phyloP scores from a whole-genome alignment of 306 rosid genomes.

The Vachellia pachyceras region DNA sequence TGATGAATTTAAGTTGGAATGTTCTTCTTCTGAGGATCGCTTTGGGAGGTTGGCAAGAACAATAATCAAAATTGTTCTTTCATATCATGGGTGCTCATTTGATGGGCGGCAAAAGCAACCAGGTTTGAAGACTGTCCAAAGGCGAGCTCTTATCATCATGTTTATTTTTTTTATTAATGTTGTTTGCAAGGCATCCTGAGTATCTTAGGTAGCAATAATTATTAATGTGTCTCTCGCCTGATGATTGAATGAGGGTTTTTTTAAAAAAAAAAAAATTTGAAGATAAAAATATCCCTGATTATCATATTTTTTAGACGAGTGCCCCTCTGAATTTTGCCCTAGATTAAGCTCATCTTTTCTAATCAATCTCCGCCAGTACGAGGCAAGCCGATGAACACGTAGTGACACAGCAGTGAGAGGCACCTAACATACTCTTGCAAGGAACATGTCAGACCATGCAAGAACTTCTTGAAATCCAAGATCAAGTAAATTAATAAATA shows the following conservation, averaged over 20 bases:
- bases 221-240: not conserved
- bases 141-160: conserved; percentile 52
- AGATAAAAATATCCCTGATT: too few species aligned
- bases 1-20: conserved; percentile 47
- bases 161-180: conserved; percentile 17
- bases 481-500: too few species aligned
- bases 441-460: too few species aligned
- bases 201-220: conserved; percentile 13
- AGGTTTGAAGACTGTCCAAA: conserved; percentile 79
- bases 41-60: conserved; percentile 88
- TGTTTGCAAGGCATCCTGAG: conserved; percentile 13
- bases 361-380: too few species aligned
- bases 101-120: conserved; percentile 99
- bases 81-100: conserved; percentile 82
- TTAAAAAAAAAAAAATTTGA: too few species aligned
- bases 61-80: conserved; percentile 76
- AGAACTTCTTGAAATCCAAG: too few species aligned
- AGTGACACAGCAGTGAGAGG: too few species aligned
- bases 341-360: too few species aligned
- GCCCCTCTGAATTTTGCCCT: too few species aligned
- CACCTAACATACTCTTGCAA: too few species aligned
- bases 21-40: conserved; percentile 48
- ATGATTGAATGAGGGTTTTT: conserved; percentile 12
- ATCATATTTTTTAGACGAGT: too few species aligned
- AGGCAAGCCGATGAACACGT: too few species aligned